Evolutionary conservation across 768 basidiomycete genomes (phyloP), one percentile per base, ranked within the genome.

Genomic region (Tylopilus sp.): DNA sequence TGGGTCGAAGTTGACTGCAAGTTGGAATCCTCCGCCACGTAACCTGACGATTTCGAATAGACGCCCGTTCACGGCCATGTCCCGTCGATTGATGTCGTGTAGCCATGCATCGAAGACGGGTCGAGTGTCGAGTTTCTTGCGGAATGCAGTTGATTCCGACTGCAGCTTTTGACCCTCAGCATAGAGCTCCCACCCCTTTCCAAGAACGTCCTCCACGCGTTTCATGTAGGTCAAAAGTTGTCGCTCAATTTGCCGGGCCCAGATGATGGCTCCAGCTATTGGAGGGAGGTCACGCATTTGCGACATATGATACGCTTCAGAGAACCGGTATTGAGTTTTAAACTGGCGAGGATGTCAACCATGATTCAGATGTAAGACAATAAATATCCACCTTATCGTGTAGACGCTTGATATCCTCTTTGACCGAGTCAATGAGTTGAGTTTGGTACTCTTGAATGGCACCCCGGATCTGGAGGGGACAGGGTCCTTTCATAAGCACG

Each of bases 361-460:
- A 46, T 33, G 36, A 15, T 3, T 22, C 18, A 3, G 18, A 39
- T 33, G 2, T 11, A 44, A 28, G 28, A 35, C 52, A 18, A 5
- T 9, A 10, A 25, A 35, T 25, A 43, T 61, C 22, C 41, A 85
- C 89, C 75, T 98, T 98, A 69, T 93, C 91, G 57, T 98, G 95
- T 21, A 98, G 74, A 41, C 83, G 85, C 58, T 95, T 92, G 69
- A 98, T 98, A 65, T 98, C 95, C 62, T 98, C 94, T 66, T 99
- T 99, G 41, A 98, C 95, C 5, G 93, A 95, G 59, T 99, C 97
- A 57, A 99, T 99, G 15, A 99, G 85, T 56, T 97, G 94, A 0
- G 94, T 98, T 69, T 98, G 97, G 62, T 98, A 98, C 69, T 98
- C 97, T 79, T 97, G 93, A 51, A 99, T 98, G 40, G 97, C 97